phyloP scores from a whole-genome alignment of 768 basidiomycete species.

The Kwoniella pini region DNA sequence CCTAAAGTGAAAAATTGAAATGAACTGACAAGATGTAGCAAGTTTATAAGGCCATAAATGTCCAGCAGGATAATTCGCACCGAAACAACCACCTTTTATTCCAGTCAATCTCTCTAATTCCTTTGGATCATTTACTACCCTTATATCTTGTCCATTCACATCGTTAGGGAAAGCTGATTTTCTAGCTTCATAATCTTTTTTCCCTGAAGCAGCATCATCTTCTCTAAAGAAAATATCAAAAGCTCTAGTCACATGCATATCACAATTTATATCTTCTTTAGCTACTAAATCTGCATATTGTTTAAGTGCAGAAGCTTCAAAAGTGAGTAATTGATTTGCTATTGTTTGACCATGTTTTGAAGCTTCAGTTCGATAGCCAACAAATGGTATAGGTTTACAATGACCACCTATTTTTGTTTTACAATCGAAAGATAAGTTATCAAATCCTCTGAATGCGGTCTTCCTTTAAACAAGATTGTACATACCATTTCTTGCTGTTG shows the following conservation, averaged over 20 bases:
- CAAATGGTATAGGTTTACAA: slow-evolving; percentile 36
- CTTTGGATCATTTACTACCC: slow-evolving; percentile 21
- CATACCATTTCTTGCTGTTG: slow-evolving; percentile 40
- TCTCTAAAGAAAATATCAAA: slow-evolving; percentile 32
- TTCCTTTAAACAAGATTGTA: not conserved
- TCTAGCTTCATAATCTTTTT: slow-evolving; percentile 26
- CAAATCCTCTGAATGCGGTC: not conserved
- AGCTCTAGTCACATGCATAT: slow-evolving; percentile 36
- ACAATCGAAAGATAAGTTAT: not conserved
- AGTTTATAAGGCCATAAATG: slow-evolving; percentile 42
- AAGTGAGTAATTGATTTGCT: slow-evolving; percentile 26
- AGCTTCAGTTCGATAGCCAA: slow-evolving; percentile 25
- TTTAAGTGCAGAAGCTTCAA: slow-evolving; percentile 30
- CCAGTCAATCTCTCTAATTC: slow-evolving; percentile 25
- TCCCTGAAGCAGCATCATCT: slow-evolving; percentile 17
- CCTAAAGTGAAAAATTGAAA: not conserved
- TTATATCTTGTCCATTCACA: slow-evolving; percentile 18
- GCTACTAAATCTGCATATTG: slow-evolving; percentile 37
- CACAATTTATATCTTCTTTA: slow-evolving; percentile 45
- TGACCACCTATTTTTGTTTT: slow-evolving; percentile 26
- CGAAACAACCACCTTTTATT: slow-evolving; percentile 20
- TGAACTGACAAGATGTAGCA: slow-evolving; percentile 31
- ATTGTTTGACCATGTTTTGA: slow-evolving; percentile 24
- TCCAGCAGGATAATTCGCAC: slow-evolving; percentile 36
- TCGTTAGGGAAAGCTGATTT: slow-evolving; percentile 5